Percentiles rank a stretch among this genome's conserved stretches.
Conservation (phyloP, 805 yeast species). For the Isabelozyma gotoi region DNA sequence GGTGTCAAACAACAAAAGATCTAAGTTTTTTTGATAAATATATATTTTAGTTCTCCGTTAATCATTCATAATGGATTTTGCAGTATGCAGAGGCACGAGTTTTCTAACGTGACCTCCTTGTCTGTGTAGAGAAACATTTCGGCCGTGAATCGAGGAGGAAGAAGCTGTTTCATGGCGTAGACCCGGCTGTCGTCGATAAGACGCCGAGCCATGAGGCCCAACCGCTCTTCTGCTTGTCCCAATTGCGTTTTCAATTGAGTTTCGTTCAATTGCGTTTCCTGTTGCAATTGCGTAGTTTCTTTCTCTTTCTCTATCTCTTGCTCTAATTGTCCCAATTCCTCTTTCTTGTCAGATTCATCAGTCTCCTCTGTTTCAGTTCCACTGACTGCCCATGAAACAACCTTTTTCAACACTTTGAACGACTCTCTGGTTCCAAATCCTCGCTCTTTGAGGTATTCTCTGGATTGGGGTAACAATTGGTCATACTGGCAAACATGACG, state of each 20-base stretch:
- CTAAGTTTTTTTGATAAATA: slow-evolving; percentile 44
- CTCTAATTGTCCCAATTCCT: slow-evolving; percentile 49
- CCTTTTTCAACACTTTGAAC: slow-evolving; percentile 53
- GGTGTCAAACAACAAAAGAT: slow-evolving; percentile 89
- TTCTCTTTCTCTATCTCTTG: background rate
- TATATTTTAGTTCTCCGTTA: slow-evolving; percentile 2
- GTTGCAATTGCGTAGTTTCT: background rate
- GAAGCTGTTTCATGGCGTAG: slow-evolving; percentile 38
- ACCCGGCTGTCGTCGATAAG: slow-evolving; percentile 73
- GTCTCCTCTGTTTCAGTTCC: slow-evolving; percentile 50
- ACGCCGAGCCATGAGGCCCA: slow-evolving; percentile 72
- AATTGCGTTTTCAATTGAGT: no score
- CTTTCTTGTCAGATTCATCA: slow-evolving; percentile 29
- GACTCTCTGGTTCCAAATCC: slow-evolving; percentile 35
- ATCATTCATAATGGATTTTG: slow-evolving; percentile 4
- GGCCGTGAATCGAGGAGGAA: slow-evolving; percentile 37
- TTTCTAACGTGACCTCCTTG: slow-evolving; percentile 63
- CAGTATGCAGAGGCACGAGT: slow-evolving; percentile 50
- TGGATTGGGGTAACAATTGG: slow-evolving; percentile 51
- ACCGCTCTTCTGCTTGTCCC: slow-evolving; percentile 46
- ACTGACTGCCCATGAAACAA: slow-evolving; percentile 89
- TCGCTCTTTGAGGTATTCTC: slow-evolving; percentile 30
- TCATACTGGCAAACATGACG: slow-evolving; percentile 75
- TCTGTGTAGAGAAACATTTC: slow-evolving; percentile 60
- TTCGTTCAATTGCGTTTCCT: no score